These are phyloP conservation scores for Rauvolfia tetraphylla DNA, from an alignment of 257 asterid genomes.

Conservation along the genomic window DNA sequence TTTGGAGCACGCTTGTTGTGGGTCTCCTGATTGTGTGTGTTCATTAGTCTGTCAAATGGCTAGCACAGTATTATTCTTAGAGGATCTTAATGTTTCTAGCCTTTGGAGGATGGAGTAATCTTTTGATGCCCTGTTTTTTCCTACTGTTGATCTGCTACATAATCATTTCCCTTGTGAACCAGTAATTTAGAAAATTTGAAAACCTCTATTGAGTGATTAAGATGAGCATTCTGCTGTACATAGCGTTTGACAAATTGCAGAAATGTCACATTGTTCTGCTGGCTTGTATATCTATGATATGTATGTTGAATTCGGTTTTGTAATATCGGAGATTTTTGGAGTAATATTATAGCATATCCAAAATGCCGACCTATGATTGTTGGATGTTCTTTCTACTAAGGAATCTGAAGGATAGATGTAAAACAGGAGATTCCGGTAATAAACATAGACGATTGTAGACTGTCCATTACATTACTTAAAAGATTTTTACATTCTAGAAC, in stretches of 20 bases:
- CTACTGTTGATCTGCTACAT: not conserved
- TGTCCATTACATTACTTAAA: not conserved
- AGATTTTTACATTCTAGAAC: not conserved
- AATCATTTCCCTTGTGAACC: not conserved
- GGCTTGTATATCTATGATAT: too few relatives aligned
- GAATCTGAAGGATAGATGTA: not conserved
- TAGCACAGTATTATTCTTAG: not conserved
- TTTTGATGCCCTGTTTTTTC: not conserved
- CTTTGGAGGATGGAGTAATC: not conserved
- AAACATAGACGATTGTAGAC: not conserved
- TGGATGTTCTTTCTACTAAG: slow-evolving; percentile 3
- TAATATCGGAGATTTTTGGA: too few relatives aligned
- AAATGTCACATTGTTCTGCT: not conserved
- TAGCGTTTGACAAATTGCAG: not conserved
- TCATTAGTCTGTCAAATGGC: not conserved
- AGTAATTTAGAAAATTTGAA: not conserved
- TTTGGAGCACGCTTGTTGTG: not conserved
- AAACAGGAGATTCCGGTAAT: not conserved
- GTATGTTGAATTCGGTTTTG: too few relatives aligned
- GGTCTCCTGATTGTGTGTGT: not conserved
- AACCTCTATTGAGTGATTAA: not conserved
- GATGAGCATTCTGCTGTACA: not conserved
- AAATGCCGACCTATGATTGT: not conserved
- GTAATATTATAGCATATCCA: too few relatives aligned
- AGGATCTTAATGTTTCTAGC: not conserved